Percentiles rank a stretch among this genome's conserved stretches.
Conservation (phyloP, 2,329 filamentous ascomycete species). For the Aspergillus sp. region DNA sequence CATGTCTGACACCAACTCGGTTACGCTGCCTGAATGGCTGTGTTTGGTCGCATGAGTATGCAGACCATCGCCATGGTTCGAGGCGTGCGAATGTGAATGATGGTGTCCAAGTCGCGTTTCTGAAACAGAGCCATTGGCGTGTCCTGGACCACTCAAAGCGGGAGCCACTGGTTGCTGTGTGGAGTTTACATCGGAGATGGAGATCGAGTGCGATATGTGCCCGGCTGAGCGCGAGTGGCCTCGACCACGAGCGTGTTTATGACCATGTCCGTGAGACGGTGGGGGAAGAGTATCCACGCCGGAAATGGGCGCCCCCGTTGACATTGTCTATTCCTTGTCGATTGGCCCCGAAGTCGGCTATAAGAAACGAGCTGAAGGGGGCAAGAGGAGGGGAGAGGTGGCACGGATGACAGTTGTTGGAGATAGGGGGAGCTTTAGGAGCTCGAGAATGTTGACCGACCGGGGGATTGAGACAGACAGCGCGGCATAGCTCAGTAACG, state of each 20-base stretch:
- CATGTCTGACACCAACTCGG: background rate
- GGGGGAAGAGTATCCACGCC: slow-evolving; percentile 27
- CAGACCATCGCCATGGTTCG: slow-evolving; percentile 1
- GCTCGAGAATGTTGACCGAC: slow-evolving; percentile 16
- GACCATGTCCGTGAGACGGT: slow-evolving; percentile 22
- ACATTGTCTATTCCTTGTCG: slow-evolving; percentile 26
- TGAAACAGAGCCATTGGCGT: slow-evolving; percentile 26
- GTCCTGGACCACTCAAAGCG: slow-evolving; percentile 12
- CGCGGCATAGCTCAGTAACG: slow-evolving; percentile 19
- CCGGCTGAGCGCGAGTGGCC: slow-evolving; percentile 34
- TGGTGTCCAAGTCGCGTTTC: slow-evolving; percentile 27
- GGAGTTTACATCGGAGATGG: slow-evolving; percentile 17
- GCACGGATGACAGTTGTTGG: slow-evolving; percentile 9
- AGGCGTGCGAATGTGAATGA: slow-evolving; percentile 29
- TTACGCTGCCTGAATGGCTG: slow-evolving; percentile 3
- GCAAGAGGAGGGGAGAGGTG: slow-evolving; percentile 11
- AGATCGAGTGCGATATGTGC: slow-evolving; percentile 23
- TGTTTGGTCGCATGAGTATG: slow-evolving; percentile 5
- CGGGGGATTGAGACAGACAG: slow-evolving; percentile 10
- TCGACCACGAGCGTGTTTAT: slow-evolving; percentile 26
- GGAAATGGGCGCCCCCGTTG: slow-evolving; percentile 29
- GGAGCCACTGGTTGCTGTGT: slow-evolving; percentile 17
- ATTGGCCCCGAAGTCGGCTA: slow-evolving; percentile 11
- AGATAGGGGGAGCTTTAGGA: slow-evolving; percentile 15
- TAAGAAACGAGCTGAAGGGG: slow-evolving; percentile 6